Conservation (phyloP, 2,329 filamentous ascomycete genomes). For the Botrytis elliptica region DNA sequence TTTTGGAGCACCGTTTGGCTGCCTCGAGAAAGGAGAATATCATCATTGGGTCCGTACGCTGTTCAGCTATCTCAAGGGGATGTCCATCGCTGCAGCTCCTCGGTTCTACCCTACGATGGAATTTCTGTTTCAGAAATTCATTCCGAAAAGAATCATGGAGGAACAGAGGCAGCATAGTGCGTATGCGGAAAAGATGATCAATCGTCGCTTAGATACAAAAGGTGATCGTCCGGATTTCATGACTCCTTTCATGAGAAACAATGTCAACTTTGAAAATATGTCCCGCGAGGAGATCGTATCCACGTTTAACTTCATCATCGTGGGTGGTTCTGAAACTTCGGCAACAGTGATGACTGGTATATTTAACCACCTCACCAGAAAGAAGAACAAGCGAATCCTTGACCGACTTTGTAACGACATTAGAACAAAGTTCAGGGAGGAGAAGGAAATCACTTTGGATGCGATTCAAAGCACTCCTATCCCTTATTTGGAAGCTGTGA, state of each 20-base stretch:
- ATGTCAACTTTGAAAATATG: constrained; percentile 27
- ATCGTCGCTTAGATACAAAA: constrained; percentile 17
- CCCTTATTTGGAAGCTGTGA: background rate
- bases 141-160: constrained; percentile 18
- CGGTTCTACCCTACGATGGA: constrained; percentile 23
- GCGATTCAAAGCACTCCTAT: constrained; percentile 23
- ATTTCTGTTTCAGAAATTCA: constrained; percentile 19
- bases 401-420: constrained; percentile 43
- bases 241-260: constrained; percentile 33
- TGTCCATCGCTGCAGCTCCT: constrained; percentile 26
- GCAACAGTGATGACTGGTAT: constrained; percentile 26
- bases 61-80: constrained; percentile 30
- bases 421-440: constrained; percentile 40
- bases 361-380: constrained; percentile 28
- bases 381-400: constrained; percentile 37
- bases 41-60: constrained; percentile 36
- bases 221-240: constrained; percentile 40
- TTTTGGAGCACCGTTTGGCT: constrained; percentile 43
- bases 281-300: constrained; percentile 18
- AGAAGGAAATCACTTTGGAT: constrained; percentile 42
- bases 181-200: constrained; percentile 27
- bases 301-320: constrained; percentile 18
- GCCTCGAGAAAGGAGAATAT: constrained; percentile 34
- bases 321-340: constrained; percentile 23
- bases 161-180: constrained; percentile 25